These are phyloP conservation scores for Aspergillus sclerotialis DNA, from an alignment of 2,329 filamentous ascomycete genomes.

Conservation along the genomic window DNA sequence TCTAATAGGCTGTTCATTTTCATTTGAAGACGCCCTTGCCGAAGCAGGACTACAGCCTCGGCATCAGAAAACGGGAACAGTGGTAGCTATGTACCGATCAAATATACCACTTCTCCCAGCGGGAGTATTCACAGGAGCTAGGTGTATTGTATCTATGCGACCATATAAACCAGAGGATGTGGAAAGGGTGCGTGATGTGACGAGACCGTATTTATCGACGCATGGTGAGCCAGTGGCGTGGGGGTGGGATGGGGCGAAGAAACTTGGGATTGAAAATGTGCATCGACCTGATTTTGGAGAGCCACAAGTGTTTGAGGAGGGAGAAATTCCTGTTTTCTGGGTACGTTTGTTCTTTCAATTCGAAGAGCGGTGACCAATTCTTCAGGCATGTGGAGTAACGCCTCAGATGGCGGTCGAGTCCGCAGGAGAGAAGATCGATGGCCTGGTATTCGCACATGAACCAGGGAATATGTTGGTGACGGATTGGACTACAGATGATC, in stretches of 20 bases:
- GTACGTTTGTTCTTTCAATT: slow-evolving; percentile 8
- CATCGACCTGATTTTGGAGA: slow-evolving; percentile 53
- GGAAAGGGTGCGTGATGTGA: slow-evolving; percentile 48
- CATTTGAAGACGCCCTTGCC: slow-evolving; percentile 53
- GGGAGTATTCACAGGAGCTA: slow-evolving; percentile 50
- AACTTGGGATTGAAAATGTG: slow-evolving; percentile 51
- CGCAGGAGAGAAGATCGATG: slow-evolving; percentile 41
- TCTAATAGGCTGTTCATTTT: slow-evolving; percentile 58
- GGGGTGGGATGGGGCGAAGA: slow-evolving; percentile 52
- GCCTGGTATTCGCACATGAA: slow-evolving; percentile 54
- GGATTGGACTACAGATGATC: slow-evolving; percentile 43
- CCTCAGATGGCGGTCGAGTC: slow-evolving; percentile 58
- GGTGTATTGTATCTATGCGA: slow-evolving; percentile 59
- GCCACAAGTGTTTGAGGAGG: slow-evolving; percentile 31
- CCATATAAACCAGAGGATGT: slow-evolving; percentile 48
- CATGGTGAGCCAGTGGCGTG: slow-evolving; percentile 61
- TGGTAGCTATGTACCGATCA: slow-evolving; percentile 58
- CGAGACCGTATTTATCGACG: slow-evolving; percentile 47
- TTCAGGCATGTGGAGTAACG: slow-evolving; percentile 60
- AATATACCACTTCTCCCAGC: slow-evolving; percentile 50
- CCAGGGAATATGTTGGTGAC: slow-evolving; percentile 58
- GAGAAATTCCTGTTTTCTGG: slow-evolving; percentile 29
- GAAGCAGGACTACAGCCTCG: slow-evolving; percentile 45
- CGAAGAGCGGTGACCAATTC: slow-evolving; percentile 42
- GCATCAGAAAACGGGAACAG: slow-evolving; percentile 43